Percentiles rank a stretch among this genome's conserved stretches.
These are phyloP conservation scores for Aureobasidium sp. DNA, from an alignment of 2,329 filamentous ascomycete genomes.

Conservation along the genomic window DNA sequence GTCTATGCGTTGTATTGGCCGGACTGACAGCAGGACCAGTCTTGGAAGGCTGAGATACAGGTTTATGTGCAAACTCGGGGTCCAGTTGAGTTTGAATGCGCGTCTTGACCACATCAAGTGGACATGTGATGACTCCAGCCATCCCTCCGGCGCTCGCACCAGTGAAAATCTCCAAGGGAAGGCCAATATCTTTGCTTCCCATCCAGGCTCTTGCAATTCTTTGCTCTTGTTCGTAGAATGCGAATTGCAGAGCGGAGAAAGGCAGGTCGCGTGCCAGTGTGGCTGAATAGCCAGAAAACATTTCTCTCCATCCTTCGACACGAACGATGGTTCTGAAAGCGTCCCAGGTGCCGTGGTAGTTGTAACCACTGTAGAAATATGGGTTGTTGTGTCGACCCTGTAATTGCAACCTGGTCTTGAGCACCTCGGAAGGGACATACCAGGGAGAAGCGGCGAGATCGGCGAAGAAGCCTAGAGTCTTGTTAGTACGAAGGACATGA, in stretches of 20 bases:
- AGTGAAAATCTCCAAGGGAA: constrained; percentile 77
- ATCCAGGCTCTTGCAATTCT: constrained; percentile 70
- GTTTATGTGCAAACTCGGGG: constrained; percentile 31
- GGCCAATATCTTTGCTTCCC: constrained; percentile 72
- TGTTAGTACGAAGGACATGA: neutral
- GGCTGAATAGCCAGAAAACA: constrained; percentile 96
- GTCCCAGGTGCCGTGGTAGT: constrained; percentile 79
- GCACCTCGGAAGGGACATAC: constrained; percentile 93
- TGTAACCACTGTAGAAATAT: constrained; percentile 88
- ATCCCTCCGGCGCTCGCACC: constrained; percentile 84
- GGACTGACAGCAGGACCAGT: constrained; percentile 1
- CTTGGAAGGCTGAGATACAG: constrained; percentile 5
- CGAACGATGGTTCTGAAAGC: constrained; percentile 78
- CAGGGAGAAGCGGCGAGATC: constrained; percentile 86
- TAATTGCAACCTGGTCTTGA: constrained; percentile 93
- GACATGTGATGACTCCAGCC: constrained; percentile 89
- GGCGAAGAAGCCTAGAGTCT: constrained; percentile 64
- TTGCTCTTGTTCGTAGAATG: constrained; percentile 95
- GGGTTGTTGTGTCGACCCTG: constrained; percentile 95
- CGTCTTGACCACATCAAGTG: constrained; percentile 95
- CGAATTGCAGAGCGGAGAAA: constrained; percentile 93
- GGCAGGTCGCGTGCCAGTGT: constrained; percentile 90
- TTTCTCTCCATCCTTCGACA: constrained; percentile 72
- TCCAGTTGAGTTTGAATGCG: constrained; percentile 87
- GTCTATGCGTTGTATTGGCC: constrained; percentile 12